Percentiles rank a stretch among this genome's conserved stretches.
Evolutionary conservation across 176 grass and related monocot genomes (phyloP).

Genomic region (Echinochloa phyllopogon): DNA sequence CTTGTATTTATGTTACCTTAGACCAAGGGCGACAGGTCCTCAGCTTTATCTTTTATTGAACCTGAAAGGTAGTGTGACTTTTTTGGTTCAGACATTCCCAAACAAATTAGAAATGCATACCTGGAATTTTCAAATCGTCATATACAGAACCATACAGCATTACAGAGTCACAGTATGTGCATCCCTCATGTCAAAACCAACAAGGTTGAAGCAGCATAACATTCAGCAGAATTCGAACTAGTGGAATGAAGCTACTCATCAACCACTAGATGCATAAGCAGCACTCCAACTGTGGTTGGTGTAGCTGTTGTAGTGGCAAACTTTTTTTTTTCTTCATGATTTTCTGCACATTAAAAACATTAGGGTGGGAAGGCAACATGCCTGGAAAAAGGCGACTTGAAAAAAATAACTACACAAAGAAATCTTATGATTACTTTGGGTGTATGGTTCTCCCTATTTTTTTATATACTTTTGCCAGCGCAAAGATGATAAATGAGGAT

Average conservation of each 20-base stretch:
- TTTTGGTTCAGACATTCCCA: background rate
- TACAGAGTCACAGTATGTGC: background rate
- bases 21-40: background rate
- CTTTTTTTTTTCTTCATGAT: background rate
- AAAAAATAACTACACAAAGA: conserved; percentile 13
- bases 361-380: conserved; percentile 1
- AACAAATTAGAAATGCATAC: background rate
- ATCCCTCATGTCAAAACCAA: conserved; percentile 23
- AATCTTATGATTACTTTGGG: conserved; percentile 7
- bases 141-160: conserved; percentile 1
- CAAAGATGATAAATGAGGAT: conserved; percentile 25
- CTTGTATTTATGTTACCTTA: background rate
- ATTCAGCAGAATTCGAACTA: conserved; percentile 10
- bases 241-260: background rate
- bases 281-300: background rate
- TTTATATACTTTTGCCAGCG: conserved; percentile 19
- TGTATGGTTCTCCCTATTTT: background rate
- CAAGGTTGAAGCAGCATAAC: background rate
- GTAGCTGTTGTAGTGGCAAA: conserved; percentile 1
- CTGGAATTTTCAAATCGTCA: background rate
- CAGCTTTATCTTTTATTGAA: conserved; percentile 27
- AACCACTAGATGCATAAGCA: background rate
- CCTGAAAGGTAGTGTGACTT: background rate
- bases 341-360: conserved; percentile 35
- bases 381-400: background rate